Conservation (phyloP, 2,329 filamentous ascomycete species). For the Trichoderma sp. region DNA sequence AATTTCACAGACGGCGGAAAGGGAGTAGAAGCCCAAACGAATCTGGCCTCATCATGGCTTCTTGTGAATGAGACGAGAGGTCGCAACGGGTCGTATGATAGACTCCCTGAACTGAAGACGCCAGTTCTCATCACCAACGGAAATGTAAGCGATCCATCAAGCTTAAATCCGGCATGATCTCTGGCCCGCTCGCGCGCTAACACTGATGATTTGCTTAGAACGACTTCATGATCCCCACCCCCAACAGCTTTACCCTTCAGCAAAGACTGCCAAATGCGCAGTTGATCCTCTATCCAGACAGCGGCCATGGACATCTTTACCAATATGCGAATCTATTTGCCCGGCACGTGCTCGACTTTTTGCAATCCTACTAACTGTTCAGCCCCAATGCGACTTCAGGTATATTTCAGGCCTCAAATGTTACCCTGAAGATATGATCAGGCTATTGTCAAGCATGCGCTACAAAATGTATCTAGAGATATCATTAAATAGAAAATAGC, state of each 20-base stretch:
- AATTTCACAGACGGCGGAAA: background rate
- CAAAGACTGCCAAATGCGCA: background rate
- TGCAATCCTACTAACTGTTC: background rate
- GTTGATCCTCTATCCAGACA: background rate
- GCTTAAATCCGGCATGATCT: background rate
- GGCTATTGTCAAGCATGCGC: background rate
- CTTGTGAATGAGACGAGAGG: background rate
- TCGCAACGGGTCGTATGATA: background rate
- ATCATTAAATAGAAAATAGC: background rate
- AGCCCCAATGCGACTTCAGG: background rate
- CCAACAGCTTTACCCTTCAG: background rate
- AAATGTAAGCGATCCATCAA: background rate
- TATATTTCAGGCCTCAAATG: background rate
- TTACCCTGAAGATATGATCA: background rate
- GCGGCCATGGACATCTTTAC: background rate
- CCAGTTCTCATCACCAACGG: background rate
- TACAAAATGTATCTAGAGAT: background rate
- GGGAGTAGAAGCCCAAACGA: background rate
- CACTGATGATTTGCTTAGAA: background rate
- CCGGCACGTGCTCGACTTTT: background rate
- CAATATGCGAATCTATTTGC: background rate
- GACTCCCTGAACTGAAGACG: background rate
- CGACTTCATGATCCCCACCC: background rate
- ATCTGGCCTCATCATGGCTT: background rate
- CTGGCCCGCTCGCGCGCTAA: background rate